Base-by-base conservation (phyloP, 2,329 filamentous ascomycete species). In the Hypoxylon sp. region DNA sequence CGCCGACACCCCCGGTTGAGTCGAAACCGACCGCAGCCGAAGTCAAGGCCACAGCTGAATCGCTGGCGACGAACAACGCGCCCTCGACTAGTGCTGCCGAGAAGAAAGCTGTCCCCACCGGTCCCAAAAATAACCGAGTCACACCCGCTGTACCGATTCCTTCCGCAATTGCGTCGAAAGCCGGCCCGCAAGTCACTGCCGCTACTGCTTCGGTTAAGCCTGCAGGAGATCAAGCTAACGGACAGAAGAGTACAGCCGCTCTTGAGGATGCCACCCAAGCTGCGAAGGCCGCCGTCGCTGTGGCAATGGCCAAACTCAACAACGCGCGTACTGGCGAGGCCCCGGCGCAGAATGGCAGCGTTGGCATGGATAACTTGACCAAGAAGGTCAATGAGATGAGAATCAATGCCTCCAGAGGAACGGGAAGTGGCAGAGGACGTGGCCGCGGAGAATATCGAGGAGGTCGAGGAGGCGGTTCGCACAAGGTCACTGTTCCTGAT, bases 401-500 rank as follows among this genome's bases (percentile, higher is more conserved):
- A 63, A 82, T 89, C 3, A 89, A 88, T 65, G 88, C 90, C 10
- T 81, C 83, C 5, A 80, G 83, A 50, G 82, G 83, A 19, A 83
- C 84, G 7, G 79, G 85, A 5, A 68, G 45, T n/a, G 78, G 80
- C 21, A 80, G 84, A 57, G 82, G 82, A 23, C 80, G 81, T 51
- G 80, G 79, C 34, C 83, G 84, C 60, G 84, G 84, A 9, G 82
- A 83, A 1, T 81, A 84, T 34, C 83, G 84, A 63, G 84, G 84
- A 10, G 82, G 83, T 1, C 82, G 84, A 36, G 79, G 79, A 23
- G 36, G 75, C 41, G 73, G 68, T 51, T 82, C 85, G 52, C 83
- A 86, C 73, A 96, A 93, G 81, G 89, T 98, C 32, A 94, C 97
- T 58, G 93, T 99, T 2, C 96, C 96, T 0, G 88, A 91, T 51